Evolutionary conservation across 768 basidiomycete genomes (phyloP).

Genomic region (Boletus patriciae): DNA sequence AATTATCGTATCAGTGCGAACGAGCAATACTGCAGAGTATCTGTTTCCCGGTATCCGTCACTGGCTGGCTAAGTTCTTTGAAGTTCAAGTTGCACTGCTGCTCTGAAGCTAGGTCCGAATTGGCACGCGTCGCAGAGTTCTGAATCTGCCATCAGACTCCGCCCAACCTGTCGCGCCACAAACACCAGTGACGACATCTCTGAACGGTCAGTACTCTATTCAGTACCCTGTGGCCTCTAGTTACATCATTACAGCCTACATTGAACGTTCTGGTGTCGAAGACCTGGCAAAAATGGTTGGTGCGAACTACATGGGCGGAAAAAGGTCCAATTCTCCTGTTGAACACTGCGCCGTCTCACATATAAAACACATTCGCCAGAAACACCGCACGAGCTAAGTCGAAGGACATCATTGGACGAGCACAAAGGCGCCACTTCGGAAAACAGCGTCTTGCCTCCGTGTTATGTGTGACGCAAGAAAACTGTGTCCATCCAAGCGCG

Average conservation of each 20-base stretch:
- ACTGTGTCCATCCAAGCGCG: not conserved
- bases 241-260: not conserved
- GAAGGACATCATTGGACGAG: constrained; percentile 54
- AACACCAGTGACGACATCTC: not conserved
- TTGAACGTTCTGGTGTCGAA: not conserved
- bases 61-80: not conserved
- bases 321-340: constrained; percentile 42
- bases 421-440: constrained; percentile 62
- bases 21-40: not conserved
- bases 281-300: constrained; percentile 48
- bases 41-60: not conserved
- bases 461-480: constrained; percentile 28
- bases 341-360: not conserved
- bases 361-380: constrained; percentile 34
- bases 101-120: not conserved
- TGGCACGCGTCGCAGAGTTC: too few species aligned
- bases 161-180: too few species aligned
- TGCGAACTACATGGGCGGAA: constrained; percentile 78
- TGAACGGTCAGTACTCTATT: too few species aligned
- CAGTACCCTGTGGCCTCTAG: too few species aligned
- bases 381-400: constrained; percentile 57
- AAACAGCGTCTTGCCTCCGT: constrained; percentile 55
- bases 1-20: not conserved
- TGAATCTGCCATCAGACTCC: too few species aligned
- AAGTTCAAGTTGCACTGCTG: not conserved